phyloP scores from a whole-genome alignment of 768 basidiomycete species.

The Boletus insuetus region DNA sequence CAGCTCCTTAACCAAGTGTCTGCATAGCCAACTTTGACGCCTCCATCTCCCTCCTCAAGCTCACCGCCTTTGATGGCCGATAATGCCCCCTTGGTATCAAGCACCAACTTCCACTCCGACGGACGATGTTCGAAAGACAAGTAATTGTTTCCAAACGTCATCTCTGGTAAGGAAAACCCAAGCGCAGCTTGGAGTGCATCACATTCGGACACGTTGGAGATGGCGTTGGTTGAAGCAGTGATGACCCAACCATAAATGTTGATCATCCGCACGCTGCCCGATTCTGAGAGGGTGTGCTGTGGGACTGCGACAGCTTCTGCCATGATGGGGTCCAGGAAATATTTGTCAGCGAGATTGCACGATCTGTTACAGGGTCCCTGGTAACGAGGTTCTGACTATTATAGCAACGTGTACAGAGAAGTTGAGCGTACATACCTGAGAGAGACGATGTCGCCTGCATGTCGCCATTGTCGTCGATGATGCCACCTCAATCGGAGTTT shows the following conservation, averaged over 20 bases:
- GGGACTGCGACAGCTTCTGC: constrained; percentile 50
- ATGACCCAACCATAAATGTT: constrained; percentile 67
- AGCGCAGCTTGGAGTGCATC: constrained; percentile 64
- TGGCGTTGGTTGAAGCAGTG: constrained; percentile 69
- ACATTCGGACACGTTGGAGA: constrained; percentile 73
- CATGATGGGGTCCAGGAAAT: constrained; percentile 30
- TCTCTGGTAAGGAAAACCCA: constrained; percentile 87
- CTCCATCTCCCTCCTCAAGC: constrained; percentile 78
- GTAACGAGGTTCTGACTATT: too few species aligned
- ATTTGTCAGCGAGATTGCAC: neutral
- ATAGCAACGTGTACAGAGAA: too few species aligned
- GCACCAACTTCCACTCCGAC: constrained; percentile 62
- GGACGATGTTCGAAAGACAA: constrained; percentile 65
- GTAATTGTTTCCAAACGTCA: constrained; percentile 89
- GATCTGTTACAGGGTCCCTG: too few species aligned
- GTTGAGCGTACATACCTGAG: too few species aligned
- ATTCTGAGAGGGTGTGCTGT: constrained; percentile 63
- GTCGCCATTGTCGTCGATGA: constrained; percentile 8
- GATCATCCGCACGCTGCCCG: constrained; percentile 67
- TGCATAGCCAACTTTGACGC: constrained; percentile 92
- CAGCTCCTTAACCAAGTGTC: constrained; percentile 92
- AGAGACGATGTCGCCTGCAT: too few species aligned
- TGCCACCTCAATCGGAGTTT: constrained; percentile 1
- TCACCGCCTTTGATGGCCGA: constrained; percentile 71
- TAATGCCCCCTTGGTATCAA: constrained; percentile 69